These are phyloP conservation scores for Euphorbia pulcherrima DNA, from an alignment of 345 rosid genomes.

Conservation along the genomic window DNA sequence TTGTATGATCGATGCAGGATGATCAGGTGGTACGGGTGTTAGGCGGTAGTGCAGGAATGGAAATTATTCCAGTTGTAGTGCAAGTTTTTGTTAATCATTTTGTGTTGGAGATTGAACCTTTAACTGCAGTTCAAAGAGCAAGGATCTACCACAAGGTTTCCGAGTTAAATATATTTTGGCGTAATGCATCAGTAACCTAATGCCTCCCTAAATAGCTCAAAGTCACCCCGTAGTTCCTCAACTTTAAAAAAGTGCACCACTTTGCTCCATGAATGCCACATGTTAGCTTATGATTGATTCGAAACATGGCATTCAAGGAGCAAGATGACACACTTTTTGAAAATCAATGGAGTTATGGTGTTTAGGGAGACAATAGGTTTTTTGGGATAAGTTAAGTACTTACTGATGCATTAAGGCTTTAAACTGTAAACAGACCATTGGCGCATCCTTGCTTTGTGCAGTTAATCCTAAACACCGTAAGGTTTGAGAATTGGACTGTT, in stretches of 20 bases:
- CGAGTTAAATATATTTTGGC: not conserved
- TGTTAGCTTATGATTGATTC: too few relatives aligned
- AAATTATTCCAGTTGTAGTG: constrained; percentile 74
- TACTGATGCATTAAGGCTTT: not conserved
- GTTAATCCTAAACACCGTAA: constrained; percentile 67
- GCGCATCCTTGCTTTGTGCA: constrained; percentile 27
- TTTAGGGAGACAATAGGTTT: too few relatives aligned
- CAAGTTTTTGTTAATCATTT: constrained; percentile 84
- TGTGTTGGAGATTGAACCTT: constrained; percentile 66
- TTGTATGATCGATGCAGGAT: constrained; percentile 37
- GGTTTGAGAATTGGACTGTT: constrained; percentile 66
- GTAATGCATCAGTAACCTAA: too few relatives aligned
- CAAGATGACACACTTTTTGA: too few relatives aligned
- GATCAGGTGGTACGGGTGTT: constrained; percentile 64
- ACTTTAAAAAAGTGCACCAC: too few relatives aligned
- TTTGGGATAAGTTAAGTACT: too few relatives aligned
- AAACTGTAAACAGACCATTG: not conserved
- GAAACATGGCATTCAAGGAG: too few relatives aligned
- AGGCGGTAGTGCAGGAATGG: constrained; percentile 85
- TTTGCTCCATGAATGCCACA: too few relatives aligned
- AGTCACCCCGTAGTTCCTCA: too few relatives aligned
- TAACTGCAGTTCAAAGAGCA: constrained; percentile 69
- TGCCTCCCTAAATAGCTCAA: too few relatives aligned
- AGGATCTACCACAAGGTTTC: constrained; percentile 73
- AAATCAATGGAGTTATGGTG: too few relatives aligned